Percentiles rank a stretch among this genome's conserved stretches.
These are phyloP conservation scores for Melastoma candidum DNA, from an alignment of 441 rosid genomes.

Conservation along the genomic window DNA sequence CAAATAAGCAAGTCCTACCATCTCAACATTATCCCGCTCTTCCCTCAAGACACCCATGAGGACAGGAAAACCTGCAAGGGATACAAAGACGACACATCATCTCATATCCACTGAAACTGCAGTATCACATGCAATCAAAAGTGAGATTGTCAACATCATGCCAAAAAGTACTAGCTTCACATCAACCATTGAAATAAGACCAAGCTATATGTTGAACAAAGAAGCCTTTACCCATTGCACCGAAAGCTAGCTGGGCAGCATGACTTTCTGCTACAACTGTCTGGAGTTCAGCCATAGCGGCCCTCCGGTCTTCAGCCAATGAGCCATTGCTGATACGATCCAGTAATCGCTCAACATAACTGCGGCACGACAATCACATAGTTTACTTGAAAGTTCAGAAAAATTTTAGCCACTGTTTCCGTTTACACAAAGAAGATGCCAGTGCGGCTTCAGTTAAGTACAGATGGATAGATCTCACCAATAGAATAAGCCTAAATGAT, in stretches of 20 bases:
- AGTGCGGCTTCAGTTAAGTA: no score
- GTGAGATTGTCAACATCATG: no score
- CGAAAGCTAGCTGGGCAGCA: constrained; percentile 82
- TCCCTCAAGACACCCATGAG: constrained; percentile 74
- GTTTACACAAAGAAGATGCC: no score
- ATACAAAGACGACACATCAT: constrained; percentile 5
- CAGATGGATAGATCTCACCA: no score
- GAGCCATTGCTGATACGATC: constrained; percentile 81
- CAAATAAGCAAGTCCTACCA: constrained; percentile 31
- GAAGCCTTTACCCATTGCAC: constrained; percentile 58
- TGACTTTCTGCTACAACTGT: constrained; percentile 78
- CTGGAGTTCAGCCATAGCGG: constrained; percentile 78
- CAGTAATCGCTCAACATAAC: constrained; percentile 78
- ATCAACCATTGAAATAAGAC: no score
- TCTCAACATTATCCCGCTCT: constrained; percentile 85
- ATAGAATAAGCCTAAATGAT: no score
- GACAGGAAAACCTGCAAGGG: constrained; percentile 80
- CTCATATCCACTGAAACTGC: background rate
- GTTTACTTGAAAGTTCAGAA: background rate
- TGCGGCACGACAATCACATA: constrained; percentile 9
- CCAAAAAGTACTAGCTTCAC: no score
- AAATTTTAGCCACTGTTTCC: no score
- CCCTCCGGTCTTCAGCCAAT: constrained; percentile 83
- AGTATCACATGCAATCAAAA: background rate
- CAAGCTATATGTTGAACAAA: background rate